A percentile compares a stretch with the other conserved stretches of the same genome.
These are phyloP conservation scores for Heliamphora exappendiculata DNA, from an alignment of 148 eudicot species.

Conservation along the genomic window DNA sequence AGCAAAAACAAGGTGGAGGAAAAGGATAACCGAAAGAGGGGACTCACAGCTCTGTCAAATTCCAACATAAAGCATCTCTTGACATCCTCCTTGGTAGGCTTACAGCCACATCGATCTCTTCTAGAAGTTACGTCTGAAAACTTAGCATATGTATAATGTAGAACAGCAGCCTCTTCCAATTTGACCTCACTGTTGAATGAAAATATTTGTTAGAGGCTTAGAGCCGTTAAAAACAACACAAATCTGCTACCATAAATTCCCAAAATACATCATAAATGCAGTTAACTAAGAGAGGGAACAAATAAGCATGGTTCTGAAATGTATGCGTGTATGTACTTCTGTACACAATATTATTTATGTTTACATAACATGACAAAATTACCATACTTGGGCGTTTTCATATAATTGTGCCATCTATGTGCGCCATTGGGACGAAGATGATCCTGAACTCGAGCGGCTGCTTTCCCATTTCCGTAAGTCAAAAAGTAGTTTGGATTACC, in stretches of 20 bases:
- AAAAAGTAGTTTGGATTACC: conserved; percentile 73
- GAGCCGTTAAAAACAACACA: not conserved
- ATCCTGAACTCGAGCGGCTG: conserved; percentile 67
- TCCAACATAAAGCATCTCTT: conserved; percentile 95
- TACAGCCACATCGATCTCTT: conserved; percentile 94
- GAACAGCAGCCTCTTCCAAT: conserved; percentile 85
- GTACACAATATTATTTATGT: not conserved
- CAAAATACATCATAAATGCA: not conserved
- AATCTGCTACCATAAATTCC: not conserved
- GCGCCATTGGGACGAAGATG: conserved; percentile 82
- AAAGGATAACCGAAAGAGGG: not conserved
- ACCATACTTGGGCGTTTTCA: conserved; percentile 42
- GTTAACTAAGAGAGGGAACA: not conserved
- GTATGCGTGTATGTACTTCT: not conserved
- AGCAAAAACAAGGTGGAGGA: too few relatives aligned
- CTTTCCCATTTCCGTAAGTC: conserved; percentile 81
- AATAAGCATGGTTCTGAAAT: not conserved
- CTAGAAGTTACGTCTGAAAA: conserved; percentile 91
- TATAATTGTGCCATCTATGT: conserved; percentile 77
- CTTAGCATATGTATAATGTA: conserved; percentile 82
- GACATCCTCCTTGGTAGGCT: conserved; percentile 92
- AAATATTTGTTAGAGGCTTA: conserved; percentile 3
- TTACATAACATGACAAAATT: not conserved
- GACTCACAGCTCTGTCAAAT: conserved; percentile 85
- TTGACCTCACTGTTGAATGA: conserved; percentile 61